Evolutionary conservation across 1,139 yeast genomes (phyloP).

Genomic region (Kodamaea fungicola): DNA sequence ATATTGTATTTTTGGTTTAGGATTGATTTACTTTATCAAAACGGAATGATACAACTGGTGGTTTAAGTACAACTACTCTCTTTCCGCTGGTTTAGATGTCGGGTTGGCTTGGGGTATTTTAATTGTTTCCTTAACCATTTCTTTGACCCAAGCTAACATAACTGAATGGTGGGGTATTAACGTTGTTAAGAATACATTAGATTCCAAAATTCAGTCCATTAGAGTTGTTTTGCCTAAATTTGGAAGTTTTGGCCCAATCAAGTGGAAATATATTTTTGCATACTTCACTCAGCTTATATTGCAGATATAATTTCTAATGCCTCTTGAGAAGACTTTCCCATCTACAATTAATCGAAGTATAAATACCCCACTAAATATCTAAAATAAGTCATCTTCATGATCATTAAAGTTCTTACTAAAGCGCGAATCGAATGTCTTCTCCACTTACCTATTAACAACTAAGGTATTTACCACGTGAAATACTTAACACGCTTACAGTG

Average conservation of each 20-base stretch:
- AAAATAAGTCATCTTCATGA: too few species aligned
- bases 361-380: too few species aligned
- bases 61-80: constrained; percentile 59
- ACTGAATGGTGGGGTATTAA: constrained; percentile 60
- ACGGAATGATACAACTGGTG: constrained; percentile 54
- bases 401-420: too few species aligned
- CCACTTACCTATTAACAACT: too few species aligned
- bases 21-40: constrained; percentile 33
- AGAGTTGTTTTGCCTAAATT: constrained; percentile 12
- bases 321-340: too few species aligned
- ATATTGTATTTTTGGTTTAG: constrained; percentile 33
- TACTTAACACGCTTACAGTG: too few species aligned
- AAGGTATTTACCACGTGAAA: too few species aligned
- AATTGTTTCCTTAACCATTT: constrained; percentile 42
- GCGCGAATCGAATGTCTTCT: too few species aligned
- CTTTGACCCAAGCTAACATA: constrained; percentile 29
- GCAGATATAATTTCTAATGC: too few species aligned
- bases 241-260: constrained; percentile 19
- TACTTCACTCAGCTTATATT: too few species aligned
- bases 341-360: too few species aligned
- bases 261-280: constrained; percentile 29
- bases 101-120: constrained; percentile 53
- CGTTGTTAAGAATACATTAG: constrained; percentile 26
- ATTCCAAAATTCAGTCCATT: constrained; percentile 11
- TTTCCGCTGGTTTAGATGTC: constrained; percentile 56